Percentiles rank a stretch among this genome's conserved stretches.
These are phyloP conservation scores for Rutstroemia sp. DNA, from an alignment of 2,329 filamentous ascomycete species.

Conservation along the genomic window DNA sequence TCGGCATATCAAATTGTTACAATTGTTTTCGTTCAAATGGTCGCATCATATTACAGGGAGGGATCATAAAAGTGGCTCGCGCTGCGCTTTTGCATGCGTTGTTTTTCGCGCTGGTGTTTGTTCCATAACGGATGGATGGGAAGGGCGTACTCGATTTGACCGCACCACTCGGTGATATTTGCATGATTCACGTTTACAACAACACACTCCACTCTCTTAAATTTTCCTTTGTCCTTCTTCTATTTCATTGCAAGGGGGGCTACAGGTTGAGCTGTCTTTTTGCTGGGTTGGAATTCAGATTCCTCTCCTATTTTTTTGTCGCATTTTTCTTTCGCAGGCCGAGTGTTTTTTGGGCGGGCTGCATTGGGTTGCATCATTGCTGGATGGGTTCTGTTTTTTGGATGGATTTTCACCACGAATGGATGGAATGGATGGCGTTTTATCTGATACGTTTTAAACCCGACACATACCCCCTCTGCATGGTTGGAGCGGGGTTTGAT, in stretches of 20 bases:
- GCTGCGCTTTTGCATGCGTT: conserved; percentile 20
- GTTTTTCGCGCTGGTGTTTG: neutral
- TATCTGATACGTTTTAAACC: neutral
- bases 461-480: neutral
- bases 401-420: neutral
- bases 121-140: neutral
- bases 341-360: neutral
- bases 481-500: neutral
- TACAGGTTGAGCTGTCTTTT: neutral
- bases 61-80: conserved; percentile 30
- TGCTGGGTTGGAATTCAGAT: neutral
- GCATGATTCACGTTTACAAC: neutral
- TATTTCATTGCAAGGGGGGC: neutral
- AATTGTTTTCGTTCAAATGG: conserved; percentile 2
- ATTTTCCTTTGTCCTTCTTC: neutral
- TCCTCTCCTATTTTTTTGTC: no score
- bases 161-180: neutral
- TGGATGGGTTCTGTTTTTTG: neutral
- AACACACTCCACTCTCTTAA: neutral
- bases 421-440: neutral
- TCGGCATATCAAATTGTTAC: neutral
- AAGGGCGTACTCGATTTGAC: neutral
- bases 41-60: conserved; percentile 25
- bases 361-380: neutral
- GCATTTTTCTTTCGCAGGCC: no score